A percentile compares a stretch with the other conserved stretches of the same genome.
These are phyloP conservation scores for Mytilinidion resinicola DNA, from an alignment of 495 filamentous ascomycete genomes.

Conservation along the genomic window DNA sequence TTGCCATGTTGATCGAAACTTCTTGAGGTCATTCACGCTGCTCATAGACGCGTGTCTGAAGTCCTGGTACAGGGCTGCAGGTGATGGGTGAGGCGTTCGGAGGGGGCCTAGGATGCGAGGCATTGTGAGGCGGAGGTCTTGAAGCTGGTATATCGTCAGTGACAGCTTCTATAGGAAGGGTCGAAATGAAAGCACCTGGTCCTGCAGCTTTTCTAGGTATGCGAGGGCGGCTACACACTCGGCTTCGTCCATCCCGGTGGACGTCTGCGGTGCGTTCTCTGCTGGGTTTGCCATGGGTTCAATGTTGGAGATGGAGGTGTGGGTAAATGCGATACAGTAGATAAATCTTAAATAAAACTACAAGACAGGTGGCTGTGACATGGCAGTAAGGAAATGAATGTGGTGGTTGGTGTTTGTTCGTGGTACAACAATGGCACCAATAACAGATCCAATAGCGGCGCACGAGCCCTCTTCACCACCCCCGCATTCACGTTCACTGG, in stretches of 20 bases:
- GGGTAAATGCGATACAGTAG: too few species aligned
- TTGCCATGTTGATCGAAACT: conserved; percentile 19
- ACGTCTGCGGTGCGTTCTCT: too few species aligned
- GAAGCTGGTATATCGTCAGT: conserved; percentile 14
- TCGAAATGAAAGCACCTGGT: conserved; percentile 12
- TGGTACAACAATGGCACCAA: too few species aligned
- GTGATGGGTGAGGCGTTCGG: conserved; percentile 1
- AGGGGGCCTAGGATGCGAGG: conserved; percentile 23
- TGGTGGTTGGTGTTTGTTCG: too few species aligned
- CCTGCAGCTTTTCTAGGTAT: conserved; percentile 25
- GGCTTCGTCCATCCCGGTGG: conserved; percentile 18
- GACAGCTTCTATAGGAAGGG: not conserved
- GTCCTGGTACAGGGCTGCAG: conserved; percentile 10
- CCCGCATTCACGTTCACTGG: too few species aligned
- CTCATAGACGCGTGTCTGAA: conserved; percentile 16
- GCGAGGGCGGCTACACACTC: conserved; percentile 26
- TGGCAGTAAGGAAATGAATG: too few species aligned
- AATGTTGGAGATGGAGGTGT: not conserved
- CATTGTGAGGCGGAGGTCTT: conserved; percentile 23
- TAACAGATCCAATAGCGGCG: too few species aligned
- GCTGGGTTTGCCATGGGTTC: conserved; percentile 2
- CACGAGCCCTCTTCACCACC: too few species aligned
- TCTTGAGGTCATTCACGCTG: conserved; percentile 14
- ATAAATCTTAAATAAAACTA: too few species aligned
- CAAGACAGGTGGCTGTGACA: too few species aligned